Percentiles rank a stretch among this genome's conserved stretches.
Evolutionary conservation across 192 early-diverging fungal species (phyloP).

Genomic region (Obelidium mucronatum): DNA sequence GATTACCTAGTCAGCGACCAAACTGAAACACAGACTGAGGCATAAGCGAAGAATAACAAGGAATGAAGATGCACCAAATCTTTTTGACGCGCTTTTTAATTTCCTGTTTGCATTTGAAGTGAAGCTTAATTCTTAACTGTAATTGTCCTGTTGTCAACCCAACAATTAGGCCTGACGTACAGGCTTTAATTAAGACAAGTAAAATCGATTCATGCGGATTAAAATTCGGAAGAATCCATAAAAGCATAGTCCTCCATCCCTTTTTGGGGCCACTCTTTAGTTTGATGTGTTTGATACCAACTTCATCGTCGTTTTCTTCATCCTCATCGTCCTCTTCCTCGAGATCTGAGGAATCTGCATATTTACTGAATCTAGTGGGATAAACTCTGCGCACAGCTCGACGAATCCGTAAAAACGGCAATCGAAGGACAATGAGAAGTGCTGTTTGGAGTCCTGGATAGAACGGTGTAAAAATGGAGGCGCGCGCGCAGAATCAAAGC

Average conservation of each 20-base stretch:
- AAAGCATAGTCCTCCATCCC: background rate
- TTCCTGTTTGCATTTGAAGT: too few species aligned
- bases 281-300: background rate
- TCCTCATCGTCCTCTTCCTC: background rate
- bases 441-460: background rate
- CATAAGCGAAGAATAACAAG: constrained; percentile 7
- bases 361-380: background rate
- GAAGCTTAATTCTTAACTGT: background rate
- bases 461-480: too few species aligned
- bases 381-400: background rate
- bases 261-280: background rate
- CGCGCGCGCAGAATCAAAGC: background rate
- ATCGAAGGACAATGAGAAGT: background rate
- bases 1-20: constrained; percentile 30
- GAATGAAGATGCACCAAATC: too few species aligned
- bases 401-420: background rate
- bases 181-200: background rate
- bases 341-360: background rate
- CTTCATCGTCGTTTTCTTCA: background rate
- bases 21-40: constrained; percentile 9
- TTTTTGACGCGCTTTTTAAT: too few species aligned
- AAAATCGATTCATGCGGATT: background rate
- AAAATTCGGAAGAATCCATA: constrained; percentile 20
- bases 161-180: constrained; percentile 5
- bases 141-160: background rate